phyloP scores from a whole-genome alignment of 2,329 filamentous ascomycete species.

The Colletotrichum coccodes region DNA sequence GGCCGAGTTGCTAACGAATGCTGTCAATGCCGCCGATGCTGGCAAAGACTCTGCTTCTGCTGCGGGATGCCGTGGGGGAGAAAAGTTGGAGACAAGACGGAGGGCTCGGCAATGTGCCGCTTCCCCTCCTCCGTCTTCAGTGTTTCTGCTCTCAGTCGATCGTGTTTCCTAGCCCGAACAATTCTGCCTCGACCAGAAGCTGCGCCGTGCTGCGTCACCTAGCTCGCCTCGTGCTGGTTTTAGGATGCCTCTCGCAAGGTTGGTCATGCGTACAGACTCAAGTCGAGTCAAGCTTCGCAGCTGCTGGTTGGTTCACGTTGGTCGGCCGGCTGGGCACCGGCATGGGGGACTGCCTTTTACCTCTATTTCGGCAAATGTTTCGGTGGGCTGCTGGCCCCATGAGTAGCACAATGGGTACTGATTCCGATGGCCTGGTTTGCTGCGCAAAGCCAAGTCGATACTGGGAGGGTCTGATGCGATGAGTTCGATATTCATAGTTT shows the following conservation, averaged over 20 bases:
- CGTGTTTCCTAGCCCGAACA: background rate
- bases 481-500: background rate
- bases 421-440: background rate
- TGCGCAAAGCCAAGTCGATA: background rate
- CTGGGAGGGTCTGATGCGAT: background rate
- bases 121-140: background rate
- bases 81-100: conserved; percentile 13
- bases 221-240: conserved; percentile 6
- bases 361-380: conserved; percentile 18
- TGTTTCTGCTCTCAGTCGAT: background rate
- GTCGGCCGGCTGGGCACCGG: conserved; percentile 11
- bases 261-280: conserved; percentile 14
- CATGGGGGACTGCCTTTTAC: background rate
- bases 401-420: too few relatives aligned
- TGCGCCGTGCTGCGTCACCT: conserved; percentile 1
- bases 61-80: conserved; percentile 8
- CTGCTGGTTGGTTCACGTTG: background rate
- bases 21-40: background rate
- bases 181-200: conserved; percentile 17
- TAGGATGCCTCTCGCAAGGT: conserved; percentile 12
- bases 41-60: conserved; percentile 16
- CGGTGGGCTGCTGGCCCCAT: background rate
- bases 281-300: background rate
- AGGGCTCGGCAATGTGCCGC: conserved; percentile 26
- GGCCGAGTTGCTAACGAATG: background rate